A percentile compares a stretch with the other conserved stretches of the same genome.
Evolutionary conservation across 306 rosid genomes (phyloP).

Genomic region (Lotus japonicus): DNA sequence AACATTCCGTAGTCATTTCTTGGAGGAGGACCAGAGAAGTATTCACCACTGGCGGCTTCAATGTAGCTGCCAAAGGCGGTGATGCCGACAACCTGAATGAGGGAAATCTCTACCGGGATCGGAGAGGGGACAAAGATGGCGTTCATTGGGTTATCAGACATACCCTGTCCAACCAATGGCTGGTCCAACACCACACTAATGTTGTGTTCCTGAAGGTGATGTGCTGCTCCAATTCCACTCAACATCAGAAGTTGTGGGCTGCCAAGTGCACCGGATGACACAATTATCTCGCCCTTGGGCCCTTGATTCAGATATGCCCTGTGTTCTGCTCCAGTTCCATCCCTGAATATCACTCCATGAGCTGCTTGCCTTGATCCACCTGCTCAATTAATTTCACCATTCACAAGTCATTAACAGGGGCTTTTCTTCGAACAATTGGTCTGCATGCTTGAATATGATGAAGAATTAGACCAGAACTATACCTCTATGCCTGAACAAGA

Average conservation of each 20-base stretch:
- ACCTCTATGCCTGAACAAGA: conserved; percentile 32
- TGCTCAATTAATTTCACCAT: not conserved
- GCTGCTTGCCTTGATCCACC: conserved; percentile 48
- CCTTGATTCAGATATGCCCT: conserved; percentile 35
- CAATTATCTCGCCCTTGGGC: conserved; percentile 39
- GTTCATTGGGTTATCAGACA: conserved; percentile 72
- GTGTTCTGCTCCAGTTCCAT: conserved; percentile 27
- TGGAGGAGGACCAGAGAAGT: conserved; percentile 32
- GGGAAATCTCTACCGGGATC: conserved; percentile 35
- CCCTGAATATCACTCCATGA: conserved; percentile 47
- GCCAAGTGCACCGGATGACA: conserved; percentile 71
- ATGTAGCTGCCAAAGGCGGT: conserved; percentile 34
- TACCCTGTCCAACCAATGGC: conserved; percentile 57
- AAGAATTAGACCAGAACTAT: not conserved
- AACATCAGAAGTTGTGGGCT: conserved; percentile 71
- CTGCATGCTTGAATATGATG: not conserved
- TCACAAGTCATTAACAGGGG: not conserved
- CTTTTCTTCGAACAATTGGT: not conserved
- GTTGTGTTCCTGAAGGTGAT: conserved; percentile 41
- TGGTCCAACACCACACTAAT: conserved; percentile 39
- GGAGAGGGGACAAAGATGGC: conserved; percentile 63
- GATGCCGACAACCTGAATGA: conserved; percentile 31
- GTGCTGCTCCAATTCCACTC: conserved; percentile 58
- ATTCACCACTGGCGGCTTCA: conserved; percentile 69
- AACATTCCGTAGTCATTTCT: conserved; percentile 50